phyloP scores from a whole-genome alignment of 148 eudicot genomes.

The Chenopodium quinoa region DNA sequence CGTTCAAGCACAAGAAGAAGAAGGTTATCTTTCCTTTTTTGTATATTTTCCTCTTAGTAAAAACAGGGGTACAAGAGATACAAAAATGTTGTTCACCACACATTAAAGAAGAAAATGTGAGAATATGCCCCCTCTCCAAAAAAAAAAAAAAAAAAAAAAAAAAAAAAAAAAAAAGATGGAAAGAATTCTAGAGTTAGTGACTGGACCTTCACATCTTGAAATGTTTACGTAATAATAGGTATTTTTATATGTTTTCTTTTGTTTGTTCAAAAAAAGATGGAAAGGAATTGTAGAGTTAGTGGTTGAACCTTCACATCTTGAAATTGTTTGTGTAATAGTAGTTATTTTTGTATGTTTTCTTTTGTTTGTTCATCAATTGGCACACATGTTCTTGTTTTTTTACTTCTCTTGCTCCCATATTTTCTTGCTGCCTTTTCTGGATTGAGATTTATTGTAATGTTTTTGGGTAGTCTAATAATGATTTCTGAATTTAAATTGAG shows the following conservation, averaged over 20 bases:
- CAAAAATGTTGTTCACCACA: background rate
- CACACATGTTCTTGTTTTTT: background rate
- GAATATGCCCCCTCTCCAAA: background rate
- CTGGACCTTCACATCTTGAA: no score
- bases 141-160: background rate
- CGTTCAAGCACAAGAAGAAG: no score
- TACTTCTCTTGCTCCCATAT: background rate
- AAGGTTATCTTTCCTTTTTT: background rate
- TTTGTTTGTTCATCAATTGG: background rate
- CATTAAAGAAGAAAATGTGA: background rate
- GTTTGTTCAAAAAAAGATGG: no score
- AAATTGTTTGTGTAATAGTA: no score
- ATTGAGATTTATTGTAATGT: background rate
- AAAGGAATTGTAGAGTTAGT: no score
- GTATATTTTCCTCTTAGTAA: background rate
- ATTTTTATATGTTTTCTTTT: no score
- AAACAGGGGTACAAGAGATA: background rate
- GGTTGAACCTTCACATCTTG: no score
- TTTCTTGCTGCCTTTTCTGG: background rate
- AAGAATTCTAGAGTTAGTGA: no score
- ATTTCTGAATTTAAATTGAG: background rate
- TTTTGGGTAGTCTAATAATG: constrained; percentile 5
- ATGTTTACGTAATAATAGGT: no score
- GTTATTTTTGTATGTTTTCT: background rate
- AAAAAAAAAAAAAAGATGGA: background rate